Evolutionary conservation across 345 rosid species (phyloP), one percentile per base, ranked within the genome.

Genomic region (Bretschneidera sinensis): DNA sequence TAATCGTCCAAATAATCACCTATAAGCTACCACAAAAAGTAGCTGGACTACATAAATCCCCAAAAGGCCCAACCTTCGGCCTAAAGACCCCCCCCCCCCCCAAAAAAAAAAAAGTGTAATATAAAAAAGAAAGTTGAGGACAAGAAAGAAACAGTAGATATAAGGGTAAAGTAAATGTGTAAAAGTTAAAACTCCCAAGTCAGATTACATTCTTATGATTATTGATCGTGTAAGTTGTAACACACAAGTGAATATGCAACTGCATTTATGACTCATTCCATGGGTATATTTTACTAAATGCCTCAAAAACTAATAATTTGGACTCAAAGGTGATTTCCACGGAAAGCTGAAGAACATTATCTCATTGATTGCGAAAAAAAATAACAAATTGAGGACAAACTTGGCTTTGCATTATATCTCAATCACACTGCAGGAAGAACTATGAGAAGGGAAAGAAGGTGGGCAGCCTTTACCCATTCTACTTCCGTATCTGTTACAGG

Each of bases 381-480:
- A 39, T 5, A 39, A 39, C 45, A 39, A n/a, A n/a, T n/a, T n/a
- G 45, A 8, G 33, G 16, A 1, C 45, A 39, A 39, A 39, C 1
- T 39, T 39, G 11, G 45, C 15, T 39, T 14, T 13, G 6, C 35
- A 31, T 4, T 39, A 14, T 13, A 39, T 39, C 45, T 39, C 45
- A 14, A 9, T 39, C 15, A 11, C 15, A 39, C 45, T 4, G 45
- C 1, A 39, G 1, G 45, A 39, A 13, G 45, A 39, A 39, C 45
- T 39, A 14, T 39, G 16, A 14, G 45, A 52, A 56, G 48, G 57
- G 58, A 49, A 65, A 57, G 24, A n/a, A 63, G 51, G 45, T 21
- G 33, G 47, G 55, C 61, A 35, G 43, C 23, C 50, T 57, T 68
- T 74, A 66, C 68, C 66, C 55, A 48, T 58, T 72, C 68, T n/a